Evolutionary conservation across 225 moss, liverwort and hornwort species (phyloP).

Genomic region (Thuidium tamariscinum): DNA sequence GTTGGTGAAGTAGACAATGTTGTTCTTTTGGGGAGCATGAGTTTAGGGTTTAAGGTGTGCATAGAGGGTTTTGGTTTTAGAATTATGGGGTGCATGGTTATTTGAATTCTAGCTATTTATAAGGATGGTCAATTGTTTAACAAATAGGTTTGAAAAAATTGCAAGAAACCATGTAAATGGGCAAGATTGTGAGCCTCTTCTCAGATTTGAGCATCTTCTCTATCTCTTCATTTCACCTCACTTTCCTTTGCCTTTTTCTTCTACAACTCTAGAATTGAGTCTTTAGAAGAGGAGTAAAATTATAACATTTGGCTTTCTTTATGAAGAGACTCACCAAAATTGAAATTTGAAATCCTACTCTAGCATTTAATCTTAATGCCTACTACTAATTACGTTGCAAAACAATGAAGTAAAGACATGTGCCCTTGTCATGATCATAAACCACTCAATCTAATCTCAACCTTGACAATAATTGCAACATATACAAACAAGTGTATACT

Average conservation of each 20-base stretch:
- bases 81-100: neutral
- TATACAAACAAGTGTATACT: neutral
- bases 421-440: neutral
- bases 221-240: neutral
- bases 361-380: neutral
- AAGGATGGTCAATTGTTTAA: neutral
- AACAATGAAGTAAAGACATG: neutral
- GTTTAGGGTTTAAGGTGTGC: neutral
- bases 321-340: accelerated
- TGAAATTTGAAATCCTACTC: neutral
- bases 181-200: neutral
- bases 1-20: neutral
- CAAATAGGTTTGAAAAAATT: neutral
- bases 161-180: neutral
- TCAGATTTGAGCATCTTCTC: neutral
- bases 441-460: neutral
- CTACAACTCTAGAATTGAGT: neutral
- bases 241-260: neutral
- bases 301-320: neutral
- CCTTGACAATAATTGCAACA: accelerated
- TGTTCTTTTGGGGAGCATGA: neutral
- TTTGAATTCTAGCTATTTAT: neutral
- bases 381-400: neutral
- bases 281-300: neutral
- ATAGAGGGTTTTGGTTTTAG: neutral